phyloP scores from a whole-genome alignment of 129 eudicot species.

The Chrysanthemum makinoi region DNA sequence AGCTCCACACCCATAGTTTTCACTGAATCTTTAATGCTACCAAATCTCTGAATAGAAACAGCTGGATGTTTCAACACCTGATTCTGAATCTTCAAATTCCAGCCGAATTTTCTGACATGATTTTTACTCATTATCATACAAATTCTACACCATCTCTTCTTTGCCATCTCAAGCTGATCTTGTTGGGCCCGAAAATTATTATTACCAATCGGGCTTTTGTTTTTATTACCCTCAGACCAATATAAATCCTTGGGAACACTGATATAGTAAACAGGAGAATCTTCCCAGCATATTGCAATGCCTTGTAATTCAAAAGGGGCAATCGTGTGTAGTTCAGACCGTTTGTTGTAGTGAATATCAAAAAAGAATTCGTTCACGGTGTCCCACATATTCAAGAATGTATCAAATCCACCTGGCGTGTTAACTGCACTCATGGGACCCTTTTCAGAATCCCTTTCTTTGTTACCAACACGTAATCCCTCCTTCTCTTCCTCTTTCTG shows the following conservation, averaged over 20 bases:
- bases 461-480: conserved; percentile 34
- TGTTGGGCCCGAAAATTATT: neutral
- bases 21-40: conserved; percentile 39
- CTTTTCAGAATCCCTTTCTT: conserved; percentile 45
- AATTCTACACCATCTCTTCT: conserved; percentile 68
- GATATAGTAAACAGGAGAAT: conserved; percentile 82
- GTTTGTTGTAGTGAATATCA: conserved; percentile 74
- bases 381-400: conserved; percentile 81
- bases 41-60: conserved; percentile 63
- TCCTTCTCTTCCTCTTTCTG: conserved; percentile 38
- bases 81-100: conserved; percentile 86
- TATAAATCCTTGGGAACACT: conserved; percentile 73
- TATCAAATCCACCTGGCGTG: conserved; percentile 67
- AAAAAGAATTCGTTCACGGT: conserved; percentile 54
- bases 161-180: conserved; percentile 44
- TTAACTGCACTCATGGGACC: conserved; percentile 71
- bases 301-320: conserved; percentile 84
- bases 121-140: conserved; percentile 57
- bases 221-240: conserved; percentile 38
- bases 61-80: conserved; percentile 84
- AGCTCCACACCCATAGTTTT: conserved; percentile 61
- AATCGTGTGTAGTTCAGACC: conserved; percentile 53
- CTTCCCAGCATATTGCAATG: conserved; percentile 86
- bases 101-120: conserved; percentile 57
- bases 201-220: conserved; percentile 23